These are phyloP conservation scores for Phalaenopsis aphrodite DNA, from an alignment of 106 monocot genomes.

Conservation along the genomic window DNA sequence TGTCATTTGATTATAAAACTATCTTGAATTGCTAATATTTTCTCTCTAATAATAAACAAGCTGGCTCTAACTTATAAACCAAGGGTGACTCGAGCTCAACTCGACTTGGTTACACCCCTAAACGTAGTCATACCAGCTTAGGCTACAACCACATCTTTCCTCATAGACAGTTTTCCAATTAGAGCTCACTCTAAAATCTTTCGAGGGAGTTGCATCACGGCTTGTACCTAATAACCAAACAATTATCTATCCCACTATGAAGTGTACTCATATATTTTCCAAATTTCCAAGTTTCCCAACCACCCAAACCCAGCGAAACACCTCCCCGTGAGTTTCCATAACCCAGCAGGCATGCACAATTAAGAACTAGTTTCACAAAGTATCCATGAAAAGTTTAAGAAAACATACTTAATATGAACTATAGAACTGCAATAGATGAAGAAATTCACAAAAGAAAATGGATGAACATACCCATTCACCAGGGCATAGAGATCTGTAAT, in stretches of 20 bases:
- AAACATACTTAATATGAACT: not conserved
- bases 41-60: too few relatives aligned
- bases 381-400: not conserved
- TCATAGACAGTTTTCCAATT: not conserved
- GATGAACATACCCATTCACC: constrained; percentile 70
- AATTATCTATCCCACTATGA: not conserved
- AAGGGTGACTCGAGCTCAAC: too few relatives aligned
- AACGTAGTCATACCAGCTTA: too few relatives aligned
- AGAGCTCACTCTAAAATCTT: not conserved
- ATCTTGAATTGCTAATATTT: too few relatives aligned
- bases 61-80: too few relatives aligned
- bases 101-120: too few relatives aligned
- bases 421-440: not conserved
- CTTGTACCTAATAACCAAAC: not conserved
- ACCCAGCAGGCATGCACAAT: not conserved
- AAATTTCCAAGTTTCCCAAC: not conserved
- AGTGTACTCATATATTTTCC: not conserved
- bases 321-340: not conserved
- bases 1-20: too few relatives aligned
- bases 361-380: not conserved
- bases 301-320: not conserved
- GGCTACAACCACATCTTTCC: not conserved
- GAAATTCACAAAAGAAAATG: not conserved
- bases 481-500: constrained; percentile 45
- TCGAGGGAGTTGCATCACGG: not conserved